phyloP scores from a whole-genome alignment of 352 stramenopile genomes.

The Globisporangium mamillatum region DNA sequence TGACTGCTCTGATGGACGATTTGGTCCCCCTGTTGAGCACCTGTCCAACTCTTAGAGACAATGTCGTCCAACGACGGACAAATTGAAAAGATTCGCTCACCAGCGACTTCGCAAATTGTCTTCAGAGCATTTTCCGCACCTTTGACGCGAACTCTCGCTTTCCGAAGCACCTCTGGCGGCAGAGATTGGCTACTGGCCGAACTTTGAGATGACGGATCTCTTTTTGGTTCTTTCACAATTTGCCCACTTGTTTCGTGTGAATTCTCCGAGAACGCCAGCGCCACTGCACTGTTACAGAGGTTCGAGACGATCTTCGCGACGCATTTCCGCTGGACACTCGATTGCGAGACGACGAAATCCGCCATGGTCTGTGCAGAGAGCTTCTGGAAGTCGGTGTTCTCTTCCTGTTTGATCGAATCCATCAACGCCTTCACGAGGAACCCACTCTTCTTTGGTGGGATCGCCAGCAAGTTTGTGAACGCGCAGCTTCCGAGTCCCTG shows the following conservation, averaged over 20 bases:
- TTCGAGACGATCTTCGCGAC: slow-evolving; percentile 79
- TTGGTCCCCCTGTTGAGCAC: slow-evolving; percentile 21
- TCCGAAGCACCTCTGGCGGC: slow-evolving; percentile 25
- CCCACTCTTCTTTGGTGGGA: slow-evolving; percentile 65
- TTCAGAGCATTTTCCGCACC: slow-evolving; percentile 43
- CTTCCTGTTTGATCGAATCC: slow-evolving; percentile 71
- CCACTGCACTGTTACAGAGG: slow-evolving; percentile 61
- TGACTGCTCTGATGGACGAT: slow-evolving; percentile 48
- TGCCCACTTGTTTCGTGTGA: slow-evolving; percentile 9
- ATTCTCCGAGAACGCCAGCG: slow-evolving; percentile 24
- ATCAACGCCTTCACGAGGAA: slow-evolving; percentile 82
- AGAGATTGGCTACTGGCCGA: neutral
- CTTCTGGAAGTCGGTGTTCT: slow-evolving; percentile 35
- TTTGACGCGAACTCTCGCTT: slow-evolving; percentile 32
- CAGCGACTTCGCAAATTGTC: slow-evolving; percentile 36
- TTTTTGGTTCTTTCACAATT: slow-evolving; percentile 8
- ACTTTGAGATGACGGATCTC: neutral
- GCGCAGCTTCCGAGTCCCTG: slow-evolving; percentile 62
- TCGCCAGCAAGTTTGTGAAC: slow-evolving; percentile 48
- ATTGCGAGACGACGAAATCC: slow-evolving; percentile 54
- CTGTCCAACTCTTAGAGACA: slow-evolving; percentile 37
- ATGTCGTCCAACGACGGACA: slow-evolving; percentile 34
- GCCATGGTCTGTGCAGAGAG: slow-evolving; percentile 54
- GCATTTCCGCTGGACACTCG: slow-evolving; percentile 57
- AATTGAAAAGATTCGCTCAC: slow-evolving; percentile 30